Evolutionary conservation across 768 basidiomycete genomes (phyloP).

Genomic region (Boletus tomentosulus): DNA sequence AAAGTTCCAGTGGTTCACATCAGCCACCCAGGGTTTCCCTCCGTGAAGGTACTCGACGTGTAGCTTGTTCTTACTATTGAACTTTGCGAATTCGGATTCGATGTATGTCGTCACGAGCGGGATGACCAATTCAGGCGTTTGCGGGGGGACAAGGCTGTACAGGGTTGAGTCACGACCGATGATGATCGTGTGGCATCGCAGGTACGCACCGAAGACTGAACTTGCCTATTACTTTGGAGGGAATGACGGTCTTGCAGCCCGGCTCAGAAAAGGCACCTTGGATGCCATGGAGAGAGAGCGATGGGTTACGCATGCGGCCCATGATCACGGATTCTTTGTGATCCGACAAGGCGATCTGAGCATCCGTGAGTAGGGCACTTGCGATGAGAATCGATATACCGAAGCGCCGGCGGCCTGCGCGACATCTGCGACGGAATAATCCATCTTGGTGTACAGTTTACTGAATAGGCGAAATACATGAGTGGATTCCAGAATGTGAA

Average conservation of each 20-base stretch:
- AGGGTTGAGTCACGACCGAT: background rate
- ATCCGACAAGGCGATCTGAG: slow-evolving; percentile 58
- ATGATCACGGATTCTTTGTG: slow-evolving; percentile 81
- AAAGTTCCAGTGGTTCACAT: slow-evolving; percentile 89
- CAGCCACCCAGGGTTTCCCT: slow-evolving; percentile 88
- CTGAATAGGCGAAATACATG: slow-evolving; percentile 31
- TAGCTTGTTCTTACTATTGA: slow-evolving; percentile 81
- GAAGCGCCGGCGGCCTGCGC: slow-evolving; percentile 71
- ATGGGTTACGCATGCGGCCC: slow-evolving; percentile 90
- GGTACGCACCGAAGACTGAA: slow-evolving; percentile 81
- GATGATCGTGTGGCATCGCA: background rate
- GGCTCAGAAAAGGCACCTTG: slow-evolving; percentile 88
- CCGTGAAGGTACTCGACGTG: slow-evolving; percentile 68
- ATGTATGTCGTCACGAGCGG: slow-evolving; percentile 70
- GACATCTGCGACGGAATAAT: slow-evolving; percentile 70
- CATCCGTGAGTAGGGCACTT: background rate
- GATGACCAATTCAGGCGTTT: slow-evolving; percentile 72
- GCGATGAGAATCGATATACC: slow-evolving; percentile 1
- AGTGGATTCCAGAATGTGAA: background rate
- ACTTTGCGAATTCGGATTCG: slow-evolving; percentile 74
- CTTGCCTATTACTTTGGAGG: slow-evolving; percentile 83
- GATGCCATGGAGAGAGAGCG: slow-evolving; percentile 90
- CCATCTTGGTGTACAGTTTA: slow-evolving; percentile 66
- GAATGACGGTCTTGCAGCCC: slow-evolving; percentile 91
- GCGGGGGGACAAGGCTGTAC: slow-evolving; percentile 74